Conservation (phyloP, 345 rosid genomes). For the Rubroshorea leprosula region DNA sequence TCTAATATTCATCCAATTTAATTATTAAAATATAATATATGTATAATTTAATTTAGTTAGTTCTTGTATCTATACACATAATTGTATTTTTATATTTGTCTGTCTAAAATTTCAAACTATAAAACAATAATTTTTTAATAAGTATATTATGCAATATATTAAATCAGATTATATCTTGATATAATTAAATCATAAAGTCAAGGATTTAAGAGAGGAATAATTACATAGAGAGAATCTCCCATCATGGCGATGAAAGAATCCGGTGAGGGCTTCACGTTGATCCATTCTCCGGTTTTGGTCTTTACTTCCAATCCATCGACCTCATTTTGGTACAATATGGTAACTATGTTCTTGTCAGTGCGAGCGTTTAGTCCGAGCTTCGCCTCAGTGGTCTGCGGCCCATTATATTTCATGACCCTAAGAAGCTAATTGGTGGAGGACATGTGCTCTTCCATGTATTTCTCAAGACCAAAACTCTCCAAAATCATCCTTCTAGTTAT, state of each 20-base stretch:
- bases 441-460: constrained; percentile 53
- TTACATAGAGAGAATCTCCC: constrained; percentile 55
- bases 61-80: too few species aligned
- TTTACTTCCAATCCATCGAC: constrained; percentile 49
- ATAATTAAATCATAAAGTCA: too few species aligned
- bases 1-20: too few species aligned
- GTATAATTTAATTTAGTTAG: too few species aligned
- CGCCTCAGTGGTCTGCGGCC: constrained; percentile 39
- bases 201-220: constrained; percentile 10
- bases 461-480: constrained; percentile 26
- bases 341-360: constrained; percentile 55
- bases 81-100: too few species aligned
- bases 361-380: constrained; percentile 42
- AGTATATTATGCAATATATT: not conserved
- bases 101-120: too few species aligned
- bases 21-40: too few species aligned
- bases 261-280: constrained; percentile 41
- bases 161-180: too few species aligned
- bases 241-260: constrained; percentile 49
- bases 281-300: constrained; percentile 48
- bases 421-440: constrained; percentile 48
- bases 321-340: constrained; percentile 56
- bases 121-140: not conserved
- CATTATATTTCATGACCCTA: constrained; percentile 51
- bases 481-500: constrained; percentile 20